Evolutionary conservation across 306 rosid species (phyloP), one percentile per base, ranked within the genome.

Genomic region (Lathyrus aphaca): DNA sequence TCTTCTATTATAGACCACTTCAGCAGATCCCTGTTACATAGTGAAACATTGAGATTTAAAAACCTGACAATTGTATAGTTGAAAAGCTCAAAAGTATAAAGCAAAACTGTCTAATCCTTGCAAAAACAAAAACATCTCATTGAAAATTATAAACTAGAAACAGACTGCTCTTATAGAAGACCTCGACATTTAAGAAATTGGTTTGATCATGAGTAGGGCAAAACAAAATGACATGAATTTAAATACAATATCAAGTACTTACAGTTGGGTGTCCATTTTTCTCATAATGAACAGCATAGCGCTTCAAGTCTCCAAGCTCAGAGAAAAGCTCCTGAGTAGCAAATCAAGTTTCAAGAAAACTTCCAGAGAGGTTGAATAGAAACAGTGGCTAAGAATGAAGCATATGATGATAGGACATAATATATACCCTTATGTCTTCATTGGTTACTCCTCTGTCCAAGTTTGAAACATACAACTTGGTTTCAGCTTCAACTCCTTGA

Each of bases 401-500:
- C 77, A 74, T 62, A 73, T 81, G 83, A 80, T 82, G 76, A 77
- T 61, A 80, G 67, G 82, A 79, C 83, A 76, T 44, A 54, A 78
- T 61, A 71, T 75, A 88, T 94, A 94, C 99, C 99, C 96, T 87
- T 87, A 94, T 88, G 77, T 94, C 99, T 79, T 94, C 97, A 75
- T 94, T 90, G 80, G 99, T 88, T 71, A 94, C 99, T 65, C 99
- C 99, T 77, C 66, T 77, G 81, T 94, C 96, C 91, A 94, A 86
- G 85, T 91, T 94, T 75, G 99, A 94, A 77, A 94, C 97, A 84
- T 87, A 87, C 75, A 94, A 81, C 76, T 89, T 94, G 19, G 97
- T 87, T 76, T 97, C 97, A 56, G 89, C 81, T 79, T 91, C 97
- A 62, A 94, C 56, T 68, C 96, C 96, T 51, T 91, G 86, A 70